Base-by-base conservation (phyloP, 2,329 filamentous ascomycete species). In the Aspergillus puulaauensis region DNA sequence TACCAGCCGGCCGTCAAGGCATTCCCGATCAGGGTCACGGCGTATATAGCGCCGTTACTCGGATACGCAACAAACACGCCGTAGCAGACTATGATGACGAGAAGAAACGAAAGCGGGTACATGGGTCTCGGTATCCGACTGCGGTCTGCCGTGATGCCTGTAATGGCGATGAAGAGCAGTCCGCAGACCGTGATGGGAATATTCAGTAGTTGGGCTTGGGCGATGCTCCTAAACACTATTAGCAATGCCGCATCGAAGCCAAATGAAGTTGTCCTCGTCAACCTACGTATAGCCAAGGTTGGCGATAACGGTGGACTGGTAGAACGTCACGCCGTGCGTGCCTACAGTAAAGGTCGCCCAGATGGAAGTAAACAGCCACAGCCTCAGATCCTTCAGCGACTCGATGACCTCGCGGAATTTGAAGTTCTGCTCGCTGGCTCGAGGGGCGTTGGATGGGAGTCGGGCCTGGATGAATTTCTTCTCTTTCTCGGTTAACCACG, bases 401-500 rank as follows among this genome's bases (percentile, higher is more conserved):
- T 64, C 54, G 5, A 75, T 52, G 23, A 80, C 71, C 59, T 80
- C 77, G 17, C 69, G 64, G 35, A 72, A 66, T 15, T 74, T 70
- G 56, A 80, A 79, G 49, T 78, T 67, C 19, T 70, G 56, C 54
- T 80, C 78, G 11, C 65, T 61, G 0, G 74, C 73, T 31, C 75
- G 70, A 8, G 78, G 78, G 0, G 78, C 68, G 61, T 80, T 80
- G 3, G 67, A 60, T 1, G 77, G 76, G 0, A 80, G 67, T 15
- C 79, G 73, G 14, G 77, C 77, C 64, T 82, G 77, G 17, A 82
- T 72, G 60, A 82, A 82, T 5, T 73, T 75, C 60, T 80, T 80
- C 48, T 82, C 80, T 44, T 66, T 75, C 4, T 77, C 72, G 0
- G 72, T 76, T 35, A 82, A 68, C 79, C 79, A 82, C 5, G 68